Evolutionary conservation across 331 rosid species (phyloP).

Genomic region (Prunus yedoensis): DNA sequence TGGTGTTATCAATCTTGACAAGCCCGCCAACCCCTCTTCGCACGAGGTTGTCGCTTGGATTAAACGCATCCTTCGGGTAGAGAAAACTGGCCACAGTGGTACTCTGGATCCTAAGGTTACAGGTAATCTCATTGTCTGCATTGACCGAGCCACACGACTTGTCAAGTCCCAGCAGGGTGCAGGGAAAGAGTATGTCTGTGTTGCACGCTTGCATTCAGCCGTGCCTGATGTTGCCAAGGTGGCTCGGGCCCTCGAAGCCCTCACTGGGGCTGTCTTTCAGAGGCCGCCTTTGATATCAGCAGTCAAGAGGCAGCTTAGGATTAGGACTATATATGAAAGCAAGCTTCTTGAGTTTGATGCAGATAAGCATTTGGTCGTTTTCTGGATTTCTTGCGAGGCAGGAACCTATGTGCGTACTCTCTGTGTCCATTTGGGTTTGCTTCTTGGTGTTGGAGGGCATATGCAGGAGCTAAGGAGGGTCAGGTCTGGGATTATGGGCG

Average conservation of each 20-base stretch:
- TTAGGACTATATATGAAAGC: constrained; percentile 87
- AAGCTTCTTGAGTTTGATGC: constrained; percentile 88
- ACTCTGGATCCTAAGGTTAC: constrained; percentile 93
- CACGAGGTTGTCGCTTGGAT: constrained; percentile 98
- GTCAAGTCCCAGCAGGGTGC: constrained; percentile 97
- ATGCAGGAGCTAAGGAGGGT: constrained; percentile 98
- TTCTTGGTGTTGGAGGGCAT: constrained; percentile 89
- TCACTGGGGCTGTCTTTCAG: constrained; percentile 92
- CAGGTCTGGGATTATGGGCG: constrained; percentile 88
- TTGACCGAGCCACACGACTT: constrained; percentile 83
- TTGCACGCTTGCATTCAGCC: constrained; percentile 74
- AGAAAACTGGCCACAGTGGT: constrained; percentile 91
- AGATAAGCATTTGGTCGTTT: constrained; percentile 76
- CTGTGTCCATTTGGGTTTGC: constrained; percentile 89
- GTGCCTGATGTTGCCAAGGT: constrained; percentile 75
- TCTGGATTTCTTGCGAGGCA: constrained; percentile 96
- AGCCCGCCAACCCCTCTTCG: constrained; percentile 90
- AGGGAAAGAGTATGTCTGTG: constrained; percentile 87
- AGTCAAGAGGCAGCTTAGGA: constrained; percentile 89
- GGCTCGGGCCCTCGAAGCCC: constrained; percentile 76
- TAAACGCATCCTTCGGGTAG: constrained; percentile 75
- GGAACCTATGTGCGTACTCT: constrained; percentile 91
- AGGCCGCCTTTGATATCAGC: constrained; percentile 87
- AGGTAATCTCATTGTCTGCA: constrained; percentile 86
- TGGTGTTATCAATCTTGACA: constrained; percentile 79